Evolutionary conservation across 1,284 basidiomycete genomes (phyloP), one percentile per base, ranked within the genome.

Genomic region (Volvariella surrecta): DNA sequence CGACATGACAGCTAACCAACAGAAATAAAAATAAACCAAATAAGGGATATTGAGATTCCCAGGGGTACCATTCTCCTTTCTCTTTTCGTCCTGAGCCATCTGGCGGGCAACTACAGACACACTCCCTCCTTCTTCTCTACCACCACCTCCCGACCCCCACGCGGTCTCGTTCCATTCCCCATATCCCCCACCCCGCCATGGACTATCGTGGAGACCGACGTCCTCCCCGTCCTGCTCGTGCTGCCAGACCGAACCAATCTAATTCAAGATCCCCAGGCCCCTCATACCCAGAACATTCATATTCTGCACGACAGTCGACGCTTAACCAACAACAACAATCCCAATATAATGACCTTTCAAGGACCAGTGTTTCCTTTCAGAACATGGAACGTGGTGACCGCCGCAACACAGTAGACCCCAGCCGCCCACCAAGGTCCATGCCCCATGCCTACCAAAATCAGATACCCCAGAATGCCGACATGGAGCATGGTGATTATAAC

Each of bases 301-400:
- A 35, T 35, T 8, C n/a, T 35, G 34, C 58, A 50, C 34, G 18
- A 19, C 34, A 35, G n/a, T 19, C 13, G 4, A 15, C 13, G 43
- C 59, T 45, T 48, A 56, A 11, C n/a, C 56, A 45, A 43, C 64
- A 49, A 41, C 60, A 58, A 13, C 55, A 57, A 51, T 52, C 67
- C 54, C 50, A 66, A 56, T 59, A 60, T 28, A 56, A 55, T 49
- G 60, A 67, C 24, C 48, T 57, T 32, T 50, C 61, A 40, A 59
- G 67, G 49, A 58, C 63, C 28, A 73, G 70, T 52, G 77, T 88
- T 30, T 80, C 79, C 28, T 88, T 88, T 55, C 78, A 81, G 59
- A 68, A 68, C 47, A 68, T 52, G 9, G 83, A 88, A 57, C 74
- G 69, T 53, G 82, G 82, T 34, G 82, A 85, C 60, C 73, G 82